These are phyloP conservation scores for Arthrocladium fulminans DNA, from an alignment of 2,329 filamentous ascomycete genomes.

Conservation along the genomic window DNA sequence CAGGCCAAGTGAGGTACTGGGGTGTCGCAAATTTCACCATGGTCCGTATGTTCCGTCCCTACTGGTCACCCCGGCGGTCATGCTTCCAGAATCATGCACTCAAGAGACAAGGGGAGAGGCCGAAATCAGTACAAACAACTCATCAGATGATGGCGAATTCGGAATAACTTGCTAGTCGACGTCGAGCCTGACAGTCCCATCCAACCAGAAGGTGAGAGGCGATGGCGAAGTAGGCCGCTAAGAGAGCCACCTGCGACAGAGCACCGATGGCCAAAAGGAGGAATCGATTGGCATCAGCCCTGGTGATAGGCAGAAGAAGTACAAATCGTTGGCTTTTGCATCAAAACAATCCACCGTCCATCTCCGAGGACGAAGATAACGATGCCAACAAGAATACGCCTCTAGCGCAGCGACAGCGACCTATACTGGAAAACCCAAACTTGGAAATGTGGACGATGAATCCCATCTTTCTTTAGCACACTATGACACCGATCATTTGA, in stretches of 20 bases:
- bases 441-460: not conserved
- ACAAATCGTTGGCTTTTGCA: not conserved
- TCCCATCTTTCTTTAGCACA: not conserved
- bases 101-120: not conserved
- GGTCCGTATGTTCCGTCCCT: conserved; percentile 9
- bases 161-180: not conserved
- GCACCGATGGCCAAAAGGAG: not conserved
- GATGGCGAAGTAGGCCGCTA: not conserved
- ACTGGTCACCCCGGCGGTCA: conserved; percentile 1
- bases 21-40: conserved; percentile 9
- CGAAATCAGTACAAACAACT: not conserved
- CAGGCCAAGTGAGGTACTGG: conserved; percentile 1
- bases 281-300: not conserved
- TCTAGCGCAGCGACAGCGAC: not conserved
- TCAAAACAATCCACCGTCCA: not conserved
- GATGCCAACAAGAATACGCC: not conserved
- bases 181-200: not conserved
- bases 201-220: not conserved
- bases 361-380: not conserved
- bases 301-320: not conserved
- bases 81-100: not conserved
- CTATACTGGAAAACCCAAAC: not conserved
- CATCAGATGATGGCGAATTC: not conserved
- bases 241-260: not conserved
- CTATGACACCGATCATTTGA: no score